Evolutionary conservation across 2,329 filamentous ascomycete species (phyloP).

Genomic region (Calonectria leucothoes): DNA sequence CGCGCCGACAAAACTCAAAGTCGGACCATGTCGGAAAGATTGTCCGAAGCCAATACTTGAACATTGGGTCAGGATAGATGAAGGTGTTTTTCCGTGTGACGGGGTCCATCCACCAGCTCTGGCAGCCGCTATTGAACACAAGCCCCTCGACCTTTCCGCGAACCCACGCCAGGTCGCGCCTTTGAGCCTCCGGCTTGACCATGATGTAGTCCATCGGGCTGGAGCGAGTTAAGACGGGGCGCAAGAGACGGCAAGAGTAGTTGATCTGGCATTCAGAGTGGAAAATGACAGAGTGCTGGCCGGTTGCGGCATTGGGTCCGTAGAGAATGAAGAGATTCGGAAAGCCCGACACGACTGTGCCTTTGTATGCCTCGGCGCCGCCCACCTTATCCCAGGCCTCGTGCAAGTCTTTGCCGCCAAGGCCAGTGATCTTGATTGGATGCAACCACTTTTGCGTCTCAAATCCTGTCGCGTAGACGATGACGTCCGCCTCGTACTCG

Average conservation of each 20-base stretch:
- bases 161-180: slow-evolving; percentile 8
- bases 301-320: slow-evolving; percentile 8
- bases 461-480: slow-evolving; percentile 12
- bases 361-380: slow-evolving; percentile 17
- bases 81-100: slow-evolving; percentile 14
- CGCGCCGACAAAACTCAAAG: slow-evolving; percentile 4
- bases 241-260: slow-evolving; percentile 9
- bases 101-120: slow-evolving; percentile 17
- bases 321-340: slow-evolving; percentile 19
- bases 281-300: slow-evolving; percentile 21
- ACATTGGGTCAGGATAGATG: slow-evolving; percentile 15
- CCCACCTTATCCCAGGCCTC: slow-evolving; percentile 10
- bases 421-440: slow-evolving; percentile 3
- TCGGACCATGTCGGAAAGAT: slow-evolving; percentile 10
- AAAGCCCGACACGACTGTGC: slow-evolving; percentile 7
- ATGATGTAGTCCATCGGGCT: not conserved
- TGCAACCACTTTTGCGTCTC: slow-evolving; percentile 16
- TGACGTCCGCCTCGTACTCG: not conserved
- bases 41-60: slow-evolving; percentile 12
- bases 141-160: not conserved
- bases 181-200: slow-evolving; percentile 15
- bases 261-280: slow-evolving; percentile 21
- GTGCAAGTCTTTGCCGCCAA: slow-evolving; percentile 4
- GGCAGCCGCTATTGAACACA: slow-evolving; percentile 19
- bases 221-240: not conserved